A percentile compares a stretch with the other conserved stretches of the same genome.
Evolutionary conservation across 345 rosid species (phyloP).

Genomic region (Eucalyptus grandis): DNA sequence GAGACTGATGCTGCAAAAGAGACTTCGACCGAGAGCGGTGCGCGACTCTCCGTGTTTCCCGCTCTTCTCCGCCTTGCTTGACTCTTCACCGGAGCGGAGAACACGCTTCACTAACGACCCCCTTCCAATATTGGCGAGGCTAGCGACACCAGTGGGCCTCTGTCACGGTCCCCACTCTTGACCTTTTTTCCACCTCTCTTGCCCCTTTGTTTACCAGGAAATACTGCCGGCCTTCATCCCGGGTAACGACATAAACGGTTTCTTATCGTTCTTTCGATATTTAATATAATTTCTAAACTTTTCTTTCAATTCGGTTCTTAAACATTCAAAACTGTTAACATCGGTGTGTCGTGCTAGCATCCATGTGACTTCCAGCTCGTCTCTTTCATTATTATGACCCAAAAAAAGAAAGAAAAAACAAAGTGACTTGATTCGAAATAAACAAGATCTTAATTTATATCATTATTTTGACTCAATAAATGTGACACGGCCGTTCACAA

Average conservation of each 20-base stretch:
- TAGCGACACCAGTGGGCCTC: too few relatives aligned
- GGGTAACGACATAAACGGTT: neutral
- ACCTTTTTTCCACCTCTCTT: neutral
- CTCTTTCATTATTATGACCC: neutral
- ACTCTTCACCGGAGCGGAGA: neutral
- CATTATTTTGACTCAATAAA: neutral
- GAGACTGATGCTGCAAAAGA: too few relatives aligned
- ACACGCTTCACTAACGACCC: neutral
- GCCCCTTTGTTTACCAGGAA: neutral
- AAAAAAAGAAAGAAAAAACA: too few relatives aligned
- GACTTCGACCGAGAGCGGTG: constrained; percentile 1
- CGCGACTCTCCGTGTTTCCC: neutral
- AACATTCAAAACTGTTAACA: neutral
- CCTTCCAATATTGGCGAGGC: too few relatives aligned
- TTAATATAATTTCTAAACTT: neutral
- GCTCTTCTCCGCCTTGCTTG: neutral
- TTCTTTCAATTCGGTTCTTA: neutral
- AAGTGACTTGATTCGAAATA: too few relatives aligned
- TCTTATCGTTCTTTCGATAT: neutral
- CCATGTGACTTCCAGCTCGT: neutral
- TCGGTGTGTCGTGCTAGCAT: neutral
- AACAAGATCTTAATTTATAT: neutral
- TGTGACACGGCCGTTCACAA: rapidly evolving
- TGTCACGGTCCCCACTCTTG: too few relatives aligned
- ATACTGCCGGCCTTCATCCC: neutral